A percentile compares a stretch with the other conserved stretches of the same genome.
phyloP scores from a whole-genome alignment of 225 moss, liverwort and hornwort genomes.

The Climacium dendroides region DNA sequence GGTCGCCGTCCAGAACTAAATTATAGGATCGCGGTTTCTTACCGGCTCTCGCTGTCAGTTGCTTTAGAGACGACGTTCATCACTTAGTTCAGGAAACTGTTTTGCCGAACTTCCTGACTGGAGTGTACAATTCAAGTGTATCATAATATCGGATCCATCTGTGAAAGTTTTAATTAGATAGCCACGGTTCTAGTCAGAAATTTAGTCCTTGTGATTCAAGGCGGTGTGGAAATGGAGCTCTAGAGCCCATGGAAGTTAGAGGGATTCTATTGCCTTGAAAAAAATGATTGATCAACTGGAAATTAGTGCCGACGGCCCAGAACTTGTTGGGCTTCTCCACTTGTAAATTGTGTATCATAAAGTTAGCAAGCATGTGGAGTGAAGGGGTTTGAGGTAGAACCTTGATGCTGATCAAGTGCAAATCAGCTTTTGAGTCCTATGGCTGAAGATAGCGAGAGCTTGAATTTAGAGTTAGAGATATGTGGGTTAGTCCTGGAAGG shows the following conservation, averaged over 20 bases:
- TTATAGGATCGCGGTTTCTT: background rate
- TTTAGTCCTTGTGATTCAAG: background rate
- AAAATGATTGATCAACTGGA: background rate
- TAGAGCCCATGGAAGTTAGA: background rate
- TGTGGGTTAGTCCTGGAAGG: background rate
- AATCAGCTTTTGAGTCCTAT: background rate
- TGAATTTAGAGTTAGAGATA: background rate
- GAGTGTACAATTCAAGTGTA: conserved; percentile 10
- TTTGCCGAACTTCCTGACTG: background rate
- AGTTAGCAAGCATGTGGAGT: background rate
- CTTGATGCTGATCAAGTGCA: background rate
- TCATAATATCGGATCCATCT: background rate
- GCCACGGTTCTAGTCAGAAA: background rate
- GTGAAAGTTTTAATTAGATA: background rate
- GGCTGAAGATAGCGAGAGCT: background rate
- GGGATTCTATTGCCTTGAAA: background rate
- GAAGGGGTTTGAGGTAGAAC: background rate
- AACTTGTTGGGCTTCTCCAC: background rate
- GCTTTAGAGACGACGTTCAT: background rate
- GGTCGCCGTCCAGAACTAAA: background rate
- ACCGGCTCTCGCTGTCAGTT: background rate
- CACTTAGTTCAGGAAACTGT: background rate
- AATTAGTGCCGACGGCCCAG: background rate
- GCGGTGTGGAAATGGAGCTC: background rate
- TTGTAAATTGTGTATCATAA: background rate